Percentiles rank a stretch among this genome's conserved stretches.
Conservation (phyloP, 495 filamentous ascomycete species). For the Oleoguttula mirabilis region DNA sequence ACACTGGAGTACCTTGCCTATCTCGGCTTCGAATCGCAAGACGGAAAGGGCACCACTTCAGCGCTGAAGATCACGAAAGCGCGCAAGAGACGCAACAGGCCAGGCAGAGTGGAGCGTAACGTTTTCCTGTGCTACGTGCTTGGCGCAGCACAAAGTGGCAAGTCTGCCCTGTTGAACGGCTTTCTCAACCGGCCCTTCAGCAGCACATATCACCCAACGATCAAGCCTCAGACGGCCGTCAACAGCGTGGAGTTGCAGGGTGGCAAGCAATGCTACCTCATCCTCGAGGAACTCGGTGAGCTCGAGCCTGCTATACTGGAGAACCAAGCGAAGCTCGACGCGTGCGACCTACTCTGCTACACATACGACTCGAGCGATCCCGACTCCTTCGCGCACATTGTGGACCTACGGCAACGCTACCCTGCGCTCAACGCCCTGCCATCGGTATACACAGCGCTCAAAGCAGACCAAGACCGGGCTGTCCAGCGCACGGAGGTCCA, state of each 20-base stretch:
- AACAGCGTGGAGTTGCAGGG: constrained; percentile 90
- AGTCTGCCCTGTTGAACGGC: constrained; percentile 76
- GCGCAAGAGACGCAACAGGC: constrained; percentile 67
- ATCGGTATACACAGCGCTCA: constrained; percentile 79
- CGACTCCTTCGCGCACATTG: constrained; percentile 85
- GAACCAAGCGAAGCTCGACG: constrained; percentile 80
- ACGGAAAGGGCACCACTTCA: constrained; percentile 54
- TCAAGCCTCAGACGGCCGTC: constrained; percentile 82
- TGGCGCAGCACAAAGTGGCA: constrained; percentile 70
- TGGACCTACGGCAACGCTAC: constrained; percentile 60
- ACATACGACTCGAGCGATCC: constrained; percentile 94
- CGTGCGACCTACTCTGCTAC: constrained; percentile 88
- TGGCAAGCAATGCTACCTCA: constrained; percentile 93
- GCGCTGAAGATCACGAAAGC: constrained; percentile 87
- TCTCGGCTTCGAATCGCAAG: constrained; percentile 66
- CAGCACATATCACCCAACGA: constrained; percentile 81
- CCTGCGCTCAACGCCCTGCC: constrained; percentile 78
- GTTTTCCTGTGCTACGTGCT: constrained; percentile 95
- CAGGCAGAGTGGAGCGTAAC: constrained; percentile 79
- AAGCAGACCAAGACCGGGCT: constrained; percentile 88
- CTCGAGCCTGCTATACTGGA: constrained; percentile 86
- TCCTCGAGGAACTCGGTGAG: constrained; percentile 90
- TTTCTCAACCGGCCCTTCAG: constrained; percentile 83
- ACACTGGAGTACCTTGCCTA: constrained; percentile 93
- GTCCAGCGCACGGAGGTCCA: constrained; percentile 83